phyloP scores from a whole-genome alignment of 164 flowering plant species.

The Piper betle region DNA sequence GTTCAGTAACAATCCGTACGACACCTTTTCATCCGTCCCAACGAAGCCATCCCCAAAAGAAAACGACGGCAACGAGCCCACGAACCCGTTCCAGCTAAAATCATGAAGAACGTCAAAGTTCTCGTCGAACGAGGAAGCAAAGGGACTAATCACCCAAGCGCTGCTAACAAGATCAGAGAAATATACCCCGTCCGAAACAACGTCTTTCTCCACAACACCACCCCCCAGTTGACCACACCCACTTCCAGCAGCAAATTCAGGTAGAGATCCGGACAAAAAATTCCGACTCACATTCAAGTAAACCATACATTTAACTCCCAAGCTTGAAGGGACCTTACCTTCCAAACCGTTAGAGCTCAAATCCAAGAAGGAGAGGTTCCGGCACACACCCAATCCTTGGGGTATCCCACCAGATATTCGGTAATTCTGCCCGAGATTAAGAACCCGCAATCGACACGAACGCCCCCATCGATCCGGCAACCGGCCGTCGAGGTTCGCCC shows the following conservation, averaged over 20 bases:
- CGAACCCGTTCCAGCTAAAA: conserved; percentile 50
- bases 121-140: conserved; percentile 1
- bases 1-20: conserved; percentile 36
- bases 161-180: conserved; percentile 11
- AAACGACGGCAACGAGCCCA: conserved; percentile 32
- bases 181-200: conserved; percentile 13
- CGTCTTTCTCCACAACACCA: conserved; percentile 11
- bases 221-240: conserved; percentile 17
- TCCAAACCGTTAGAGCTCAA: conserved; percentile 45
- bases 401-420: conserved; percentile 32
- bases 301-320: conserved; percentile 50
- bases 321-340: conserved; percentile 30
- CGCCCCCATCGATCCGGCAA: conserved; percentile 33
- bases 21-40: conserved; percentile 3
- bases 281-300: conserved; percentile 52
- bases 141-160: conserved; percentile 10
- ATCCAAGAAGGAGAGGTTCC: conserved; percentile 41
- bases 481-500: conserved; percentile 47
- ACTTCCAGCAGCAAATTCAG: conserved; percentile 16
- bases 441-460: conserved; percentile 29
- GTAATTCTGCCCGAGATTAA: conserved; percentile 53
- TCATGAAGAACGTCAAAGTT: conserved; percentile 29
- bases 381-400: conserved; percentile 30
- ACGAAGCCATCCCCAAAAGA: conserved; percentile 24
- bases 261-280: conserved; percentile 35